Base-by-base conservation (phyloP, 176 grass and related monocot species). In the Carex pumila region DNA sequence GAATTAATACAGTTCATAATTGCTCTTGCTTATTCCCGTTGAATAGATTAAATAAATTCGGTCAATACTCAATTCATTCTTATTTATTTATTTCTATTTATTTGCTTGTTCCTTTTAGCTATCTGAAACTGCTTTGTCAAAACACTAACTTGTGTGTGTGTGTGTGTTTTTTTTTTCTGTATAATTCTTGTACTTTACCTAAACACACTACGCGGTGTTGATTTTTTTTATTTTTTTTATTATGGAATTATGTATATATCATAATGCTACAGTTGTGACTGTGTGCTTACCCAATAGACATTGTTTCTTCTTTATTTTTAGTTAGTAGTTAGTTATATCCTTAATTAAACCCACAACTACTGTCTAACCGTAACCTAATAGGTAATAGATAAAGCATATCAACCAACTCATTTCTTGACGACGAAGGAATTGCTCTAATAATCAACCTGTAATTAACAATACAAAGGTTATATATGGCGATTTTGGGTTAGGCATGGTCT, bases 231-330 rank as follows among this genome's bases (percentile, higher is more conserved):
- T 19, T 71, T 45, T 10, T 61, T 22, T 22, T 29, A 12, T 50
- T 43, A 37, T 43, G 15, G 37, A 71, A 43, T 45, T 18, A 11
- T 71, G 37, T 19, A 45, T 19, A 45, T 43, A 47, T 11, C 37
- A 12, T 18, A 25, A 25, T 25, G 25, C 25, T 25, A 25, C 25
- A 25, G 25, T 25, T 25, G 25, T 25, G 25, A 25, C 25, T 25
- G 25, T 25, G 25, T 78, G 73, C 15, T 57, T 78, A 29, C 5
- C 52, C 73, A 78, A 78, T 32, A 78, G 53, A 34, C 14, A 78
- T 29, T 30, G 12, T 75, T 75, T 75, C 12, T 72, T 74, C 71
- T 75, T 75, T 30, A 30, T 74, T 74, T 29, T 74, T 74, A 74
- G 45, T 74, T 52, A 74, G 9, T 29, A 49, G 10, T 67, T 39